Conservation (phyloP, 164 flowering plant species). For the Taxillus chinensis region DNA sequence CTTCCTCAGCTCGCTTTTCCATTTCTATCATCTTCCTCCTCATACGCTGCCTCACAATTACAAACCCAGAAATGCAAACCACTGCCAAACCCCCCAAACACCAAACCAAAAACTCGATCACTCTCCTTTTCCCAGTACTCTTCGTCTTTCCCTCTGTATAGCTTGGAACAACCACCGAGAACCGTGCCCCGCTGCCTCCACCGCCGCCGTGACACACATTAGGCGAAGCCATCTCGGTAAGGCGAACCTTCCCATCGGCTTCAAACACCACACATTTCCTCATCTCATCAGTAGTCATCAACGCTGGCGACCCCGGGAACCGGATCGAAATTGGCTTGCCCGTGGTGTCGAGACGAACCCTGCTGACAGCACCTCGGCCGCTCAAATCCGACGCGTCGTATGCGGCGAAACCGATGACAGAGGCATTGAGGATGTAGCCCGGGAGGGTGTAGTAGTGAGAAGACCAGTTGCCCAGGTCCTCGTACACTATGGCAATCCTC, state of each 20-base stretch:
- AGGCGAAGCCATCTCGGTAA: conserved; percentile 8
- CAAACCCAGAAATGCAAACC: conserved; percentile 10
- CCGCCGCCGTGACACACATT: conserved; percentile 4
- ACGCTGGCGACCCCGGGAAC: conserved; percentile 7
- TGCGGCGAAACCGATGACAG: conserved; percentile 46
- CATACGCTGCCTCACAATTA: conserved; percentile 8
- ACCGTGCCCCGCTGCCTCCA: conserved; percentile 8
- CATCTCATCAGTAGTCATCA: neutral
- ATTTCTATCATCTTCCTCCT: conserved; percentile 21
- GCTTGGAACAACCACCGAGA: conserved; percentile 13
- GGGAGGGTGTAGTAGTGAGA: conserved; percentile 32
- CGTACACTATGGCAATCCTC: conserved; percentile 47
- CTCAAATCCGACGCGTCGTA: conserved; percentile 28
- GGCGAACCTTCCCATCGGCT: conserved; percentile 8
- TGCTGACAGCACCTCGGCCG: conserved; percentile 3
- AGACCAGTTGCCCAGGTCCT: conserved; percentile 56
- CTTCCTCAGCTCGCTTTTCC: conserved; percentile 35
- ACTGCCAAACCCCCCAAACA: conserved; percentile 9
- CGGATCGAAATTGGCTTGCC: conserved; percentile 18
- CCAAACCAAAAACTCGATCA: conserved; percentile 18
- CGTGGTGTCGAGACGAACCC: conserved; percentile 16
- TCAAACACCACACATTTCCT: conserved; percentile 20
- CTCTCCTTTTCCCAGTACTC: conserved; percentile 17
- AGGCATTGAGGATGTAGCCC: conserved; percentile 33
- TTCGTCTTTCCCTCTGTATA: neutral